Conservation (phyloP, 163 green algal species). For the Smithsoniella earleae region DNA sequence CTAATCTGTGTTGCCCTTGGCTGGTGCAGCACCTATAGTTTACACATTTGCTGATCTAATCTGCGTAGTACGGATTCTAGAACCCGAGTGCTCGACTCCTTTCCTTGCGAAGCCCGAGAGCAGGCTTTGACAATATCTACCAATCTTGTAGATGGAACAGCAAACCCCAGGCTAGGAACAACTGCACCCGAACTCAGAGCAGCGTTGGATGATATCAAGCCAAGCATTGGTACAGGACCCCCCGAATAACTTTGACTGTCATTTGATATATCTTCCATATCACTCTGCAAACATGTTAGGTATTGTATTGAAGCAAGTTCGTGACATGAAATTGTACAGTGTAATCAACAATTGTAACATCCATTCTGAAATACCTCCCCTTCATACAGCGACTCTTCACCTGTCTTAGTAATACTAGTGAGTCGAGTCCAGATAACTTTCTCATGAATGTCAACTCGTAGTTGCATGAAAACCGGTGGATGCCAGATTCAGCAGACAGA, state of each 20-base stretch:
- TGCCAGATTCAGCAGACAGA: no score
- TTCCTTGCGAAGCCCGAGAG: no score
- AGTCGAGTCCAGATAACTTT: no score
- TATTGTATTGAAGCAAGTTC: not conserved
- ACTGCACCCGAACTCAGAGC: not conserved
- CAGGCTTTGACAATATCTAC: no score
- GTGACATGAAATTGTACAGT: not conserved
- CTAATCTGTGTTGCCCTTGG: no score
- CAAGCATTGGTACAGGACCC: not conserved
- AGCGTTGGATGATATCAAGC: conserved; percentile 9
- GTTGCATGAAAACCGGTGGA: no score
- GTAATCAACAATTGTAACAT: not conserved
- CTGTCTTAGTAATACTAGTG: not conserved
- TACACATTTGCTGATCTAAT: no score
- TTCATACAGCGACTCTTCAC: not conserved
- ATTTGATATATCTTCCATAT: not conserved
- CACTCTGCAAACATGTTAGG: not conserved
- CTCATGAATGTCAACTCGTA: no score
- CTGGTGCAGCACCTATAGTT: no score
- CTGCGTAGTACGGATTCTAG: no score
- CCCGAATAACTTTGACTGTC: not conserved
- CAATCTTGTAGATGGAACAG: not conserved
- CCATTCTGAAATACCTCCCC: not conserved
- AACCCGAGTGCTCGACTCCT: no score
- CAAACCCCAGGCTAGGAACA: conserved; percentile 18